Base-by-base conservation (phyloP, 805 yeast genomes). In the Metschnikowia colocasiae region DNA sequence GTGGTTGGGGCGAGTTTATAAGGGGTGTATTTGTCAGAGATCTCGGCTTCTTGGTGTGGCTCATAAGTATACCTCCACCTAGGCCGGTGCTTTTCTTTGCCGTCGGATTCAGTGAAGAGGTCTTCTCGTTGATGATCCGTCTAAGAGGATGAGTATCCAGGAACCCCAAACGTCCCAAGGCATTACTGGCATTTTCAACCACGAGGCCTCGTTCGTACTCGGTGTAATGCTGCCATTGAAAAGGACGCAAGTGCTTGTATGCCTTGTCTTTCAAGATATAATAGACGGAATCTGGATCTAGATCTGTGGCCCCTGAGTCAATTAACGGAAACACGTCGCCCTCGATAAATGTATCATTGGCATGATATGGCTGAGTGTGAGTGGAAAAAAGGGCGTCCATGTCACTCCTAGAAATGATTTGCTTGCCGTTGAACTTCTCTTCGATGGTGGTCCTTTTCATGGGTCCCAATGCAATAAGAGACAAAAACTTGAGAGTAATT, bases 101-200 rank as follows among this genome's bases (percentile, higher is more conserved):
- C 4, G 48, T 32, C 13, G 15, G 18, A 6, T 40, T 45, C 10
- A 23, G 40, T 1, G 57, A 47, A 30, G 48, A 39, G 9, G 26
- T 31, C 18, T 43, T 43, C 13, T 54, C 58, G 12, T 51, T 52
- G 19, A 72, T 59, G 48, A 67, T 68, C 46, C 57, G 65, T 33
- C 77, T 55, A 43, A 71, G 58, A 6, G 77, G 76, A 51, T 72
- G 76, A 8, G 75, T 68, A 33, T 67, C 74, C 59, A 66, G 68
- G 48, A 59, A 72, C 19, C 76, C 77, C 35, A 70, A 55, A 35
- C 77, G 52, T 20, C 72, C 70, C 51, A 72, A 63, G 5, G 75
- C 74, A 39, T 63, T 59, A 51, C 68, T 59, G 43, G 65, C 59
- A 53, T 70, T 71, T 36, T 62, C 57, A 20, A 67, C 50, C 20